Evolutionary conservation across 352 stramenopile species (phyloP), one percentile per base, ranked within the genome.

Genomic region (Stramenopiles sp.): DNA sequence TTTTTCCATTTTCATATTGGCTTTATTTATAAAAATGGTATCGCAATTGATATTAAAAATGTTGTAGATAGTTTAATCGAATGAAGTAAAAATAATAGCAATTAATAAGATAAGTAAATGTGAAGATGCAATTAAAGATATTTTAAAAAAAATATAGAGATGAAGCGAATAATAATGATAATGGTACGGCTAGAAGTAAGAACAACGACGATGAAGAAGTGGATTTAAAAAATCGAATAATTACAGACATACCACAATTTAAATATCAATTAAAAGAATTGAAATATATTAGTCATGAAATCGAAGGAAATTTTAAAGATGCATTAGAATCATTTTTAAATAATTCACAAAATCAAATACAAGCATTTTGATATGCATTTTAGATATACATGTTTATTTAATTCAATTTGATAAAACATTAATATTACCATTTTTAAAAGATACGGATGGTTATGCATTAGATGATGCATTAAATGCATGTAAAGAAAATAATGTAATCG

Each of bases 251-350:
- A 69, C 53, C 53, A 69, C 53, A 69, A 69, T 69, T 69, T 69
- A 69, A 69, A 69, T 69, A 69, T 69, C 53, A 69, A 69, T 69
- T 69, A 69, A 69, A 69, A 69, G 53, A 69, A 69, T 69, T 69
- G 53, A 69, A 69, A 69, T 69, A 69, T 69, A 69, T 27, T 69
- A 69, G 53, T 69, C 53, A 69, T 69, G 53, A 69, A 69, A 69
- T 69, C 53, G 53, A 69, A 69, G 53, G 53, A 69, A 69, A 69
- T 69, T 69, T 69, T 69, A 69, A 69, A 69, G 53, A 69, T 69
- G 53, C 53, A 27, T 69, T 69, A 69, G 53, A 69, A 69, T 69
- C 53, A 69, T 69, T 69, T 69, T 69, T 69, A 69, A 69, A 69
- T 69, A 69, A 69, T 69, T 69, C 53, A 69, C 53, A 69, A 69